Percentiles rank a stretch among this genome's conserved stretches.
Evolutionary conservation across 768 basidiomycete genomes (phyloP).

Genomic region (Strobilomyces echinocephalus): DNA sequence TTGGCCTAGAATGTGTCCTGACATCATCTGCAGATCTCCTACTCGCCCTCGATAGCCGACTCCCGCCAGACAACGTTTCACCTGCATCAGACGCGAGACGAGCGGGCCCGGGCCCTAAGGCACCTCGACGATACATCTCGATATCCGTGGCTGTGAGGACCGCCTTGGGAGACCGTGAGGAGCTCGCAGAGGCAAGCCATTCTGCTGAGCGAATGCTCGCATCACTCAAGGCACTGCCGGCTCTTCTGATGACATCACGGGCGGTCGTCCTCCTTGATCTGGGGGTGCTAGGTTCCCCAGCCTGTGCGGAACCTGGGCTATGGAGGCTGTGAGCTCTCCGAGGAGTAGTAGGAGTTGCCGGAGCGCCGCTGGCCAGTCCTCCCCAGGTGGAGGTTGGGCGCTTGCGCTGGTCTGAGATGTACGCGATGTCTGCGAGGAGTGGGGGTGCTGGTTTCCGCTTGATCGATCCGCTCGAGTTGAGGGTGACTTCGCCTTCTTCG

Average conservation of each 20-base stretch:
- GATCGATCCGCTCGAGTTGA: slow-evolving; percentile 22
- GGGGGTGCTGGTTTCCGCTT: slow-evolving; percentile 30
- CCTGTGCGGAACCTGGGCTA: background rate
- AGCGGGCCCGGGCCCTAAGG: slow-evolving; percentile 3
- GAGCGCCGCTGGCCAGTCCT: slow-evolving; percentile 17
- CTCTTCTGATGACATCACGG: slow-evolving; percentile 16
- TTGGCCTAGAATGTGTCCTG: background rate
- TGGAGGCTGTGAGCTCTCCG: slow-evolving; percentile 1
- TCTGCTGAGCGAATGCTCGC: slow-evolving; percentile 30
- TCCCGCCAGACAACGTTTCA: background rate
- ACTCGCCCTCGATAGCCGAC: background rate
- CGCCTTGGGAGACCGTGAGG: slow-evolving; percentile 7
- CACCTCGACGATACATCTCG: slow-evolving; percentile 25
- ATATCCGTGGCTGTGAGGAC: slow-evolving; percentile 21
- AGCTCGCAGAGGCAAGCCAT: slow-evolving; percentile 24
- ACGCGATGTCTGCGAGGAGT: slow-evolving; percentile 16
- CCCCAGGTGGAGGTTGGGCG: slow-evolving; percentile 20
- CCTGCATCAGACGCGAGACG: background rate
- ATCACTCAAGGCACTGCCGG: slow-evolving; percentile 23
- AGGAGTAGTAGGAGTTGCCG: slow-evolving; percentile 8
- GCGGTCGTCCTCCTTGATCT: slow-evolving; percentile 13
- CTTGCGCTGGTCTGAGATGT: slow-evolving; percentile 2
- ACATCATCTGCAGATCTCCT: slow-evolving; percentile 6
- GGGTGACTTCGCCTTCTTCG: slow-evolving; percentile 10
- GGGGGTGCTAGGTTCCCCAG: slow-evolving; percentile 5